phyloP scores from a whole-genome alignment of 139 green algal genomes.

The Coccomyxa sp. region DNA sequence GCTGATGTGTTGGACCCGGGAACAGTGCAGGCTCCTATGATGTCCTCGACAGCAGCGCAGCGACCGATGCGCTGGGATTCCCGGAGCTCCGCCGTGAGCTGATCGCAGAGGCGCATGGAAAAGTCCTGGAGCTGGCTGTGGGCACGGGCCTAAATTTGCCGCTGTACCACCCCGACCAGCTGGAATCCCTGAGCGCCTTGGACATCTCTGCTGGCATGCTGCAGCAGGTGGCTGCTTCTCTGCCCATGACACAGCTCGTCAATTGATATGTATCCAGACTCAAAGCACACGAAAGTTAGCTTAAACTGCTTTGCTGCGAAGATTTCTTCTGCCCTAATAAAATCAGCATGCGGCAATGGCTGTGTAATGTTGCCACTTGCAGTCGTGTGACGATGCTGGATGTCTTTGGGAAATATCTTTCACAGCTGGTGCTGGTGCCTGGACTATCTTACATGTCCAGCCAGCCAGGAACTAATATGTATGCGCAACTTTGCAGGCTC shows the following conservation, averaged over 20 bases:
- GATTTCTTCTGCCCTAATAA: neutral
- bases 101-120: constrained; percentile 2
- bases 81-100: constrained; percentile 36
- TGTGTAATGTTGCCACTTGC: no score
- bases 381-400: no score
- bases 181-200: constrained; percentile 27
- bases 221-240: constrained; percentile 19
- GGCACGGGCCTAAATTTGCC: constrained; percentile 65
- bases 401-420: no score
- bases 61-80: constrained; percentile 40
- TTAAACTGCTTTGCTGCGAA: neutral
- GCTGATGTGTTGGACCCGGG: neutral
- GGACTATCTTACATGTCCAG: no score
- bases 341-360: neutral
- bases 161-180: constrained; percentile 27
- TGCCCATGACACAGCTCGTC: neutral
- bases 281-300: neutral
- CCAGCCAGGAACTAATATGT: no score
- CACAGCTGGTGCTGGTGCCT: no score
- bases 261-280: neutral
- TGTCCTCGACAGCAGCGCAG: constrained; percentile 34
- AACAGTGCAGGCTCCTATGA: constrained; percentile 37
- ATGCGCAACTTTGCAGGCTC: no score
- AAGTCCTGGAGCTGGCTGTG: constrained; percentile 22
- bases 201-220: constrained; percentile 63